Evolutionary conservation across 2,329 filamentous ascomycete species (phyloP).

Genomic region (Alternaria gaisen): DNA sequence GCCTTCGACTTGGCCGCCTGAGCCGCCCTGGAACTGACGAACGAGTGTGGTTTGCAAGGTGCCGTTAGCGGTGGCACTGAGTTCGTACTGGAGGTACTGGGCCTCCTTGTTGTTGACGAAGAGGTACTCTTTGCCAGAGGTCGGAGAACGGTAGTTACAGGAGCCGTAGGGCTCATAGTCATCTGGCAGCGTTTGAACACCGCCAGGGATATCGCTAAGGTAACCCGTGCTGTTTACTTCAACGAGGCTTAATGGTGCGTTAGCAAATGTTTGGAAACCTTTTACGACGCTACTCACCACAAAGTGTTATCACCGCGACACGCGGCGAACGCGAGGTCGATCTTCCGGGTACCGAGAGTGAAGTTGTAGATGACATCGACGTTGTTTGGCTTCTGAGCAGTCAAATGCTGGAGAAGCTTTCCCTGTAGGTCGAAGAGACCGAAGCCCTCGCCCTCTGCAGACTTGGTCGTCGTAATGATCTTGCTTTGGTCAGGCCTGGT

Average conservation of each 20-base stretch:
- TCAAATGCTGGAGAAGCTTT: constrained; percentile 57
- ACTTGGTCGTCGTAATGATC: constrained; percentile 64
- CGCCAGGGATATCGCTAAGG: constrained; percentile 56
- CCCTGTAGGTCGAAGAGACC: constrained; percentile 61
- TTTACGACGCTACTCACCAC: constrained; percentile 54
- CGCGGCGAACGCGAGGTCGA: constrained; percentile 62
- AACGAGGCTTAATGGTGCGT: constrained; percentile 53
- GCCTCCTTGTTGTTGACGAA: constrained; percentile 65
- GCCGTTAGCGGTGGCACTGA: constrained; percentile 52
- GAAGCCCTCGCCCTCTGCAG: constrained; percentile 59
- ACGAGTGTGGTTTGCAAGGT: constrained; percentile 59
- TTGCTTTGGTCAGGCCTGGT: constrained; percentile 54
- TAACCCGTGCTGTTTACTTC: constrained; percentile 60
- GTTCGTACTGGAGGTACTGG: constrained; percentile 63
- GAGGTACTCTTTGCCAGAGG: constrained; percentile 60
- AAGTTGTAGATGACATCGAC: constrained; percentile 64
- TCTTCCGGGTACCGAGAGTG: constrained; percentile 52
- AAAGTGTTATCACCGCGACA: constrained; percentile 63
- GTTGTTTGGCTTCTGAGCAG: constrained; percentile 62
- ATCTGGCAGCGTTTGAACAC: constrained; percentile 57
- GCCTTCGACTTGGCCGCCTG: constrained; percentile 64
- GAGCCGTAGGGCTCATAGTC: constrained; percentile 63
- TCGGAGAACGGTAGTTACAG: constrained; percentile 60
- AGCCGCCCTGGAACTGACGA: constrained; percentile 61
- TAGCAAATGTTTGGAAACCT: not conserved